Percentiles rank a stretch among this genome's conserved stretches.
Evolutionary conservation across 1,139 yeast genomes (phyloP).

Genomic region (Dujonia santamariae): DNA sequence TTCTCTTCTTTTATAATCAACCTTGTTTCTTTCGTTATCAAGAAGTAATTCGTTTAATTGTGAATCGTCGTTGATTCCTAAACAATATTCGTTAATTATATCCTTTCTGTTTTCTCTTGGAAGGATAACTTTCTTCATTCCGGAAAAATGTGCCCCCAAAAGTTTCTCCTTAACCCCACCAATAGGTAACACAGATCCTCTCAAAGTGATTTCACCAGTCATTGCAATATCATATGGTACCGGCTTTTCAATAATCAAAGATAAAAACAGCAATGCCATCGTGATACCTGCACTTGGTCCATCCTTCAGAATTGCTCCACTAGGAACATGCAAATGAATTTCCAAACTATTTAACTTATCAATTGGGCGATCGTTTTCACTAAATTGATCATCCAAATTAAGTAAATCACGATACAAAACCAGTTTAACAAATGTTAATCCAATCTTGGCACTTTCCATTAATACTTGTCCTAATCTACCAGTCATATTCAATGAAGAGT

Average conservation of each 20-base stretch:
- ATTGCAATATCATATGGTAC: slow-evolving; percentile 74
- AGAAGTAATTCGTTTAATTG: slow-evolving; percentile 33
- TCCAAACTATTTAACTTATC: slow-evolving; percentile 53
- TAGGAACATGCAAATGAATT: slow-evolving; percentile 84
- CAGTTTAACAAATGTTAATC: slow-evolving; percentile 69
- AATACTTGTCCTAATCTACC: slow-evolving; percentile 84
- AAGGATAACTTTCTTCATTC: slow-evolving; percentile 56
- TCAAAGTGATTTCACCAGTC: slow-evolving; percentile 90
- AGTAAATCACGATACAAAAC: slow-evolving; percentile 40
- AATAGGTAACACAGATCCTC: slow-evolving; percentile 84
- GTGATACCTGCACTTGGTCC: slow-evolving; percentile 96
- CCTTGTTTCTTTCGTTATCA: slow-evolving; percentile 28
- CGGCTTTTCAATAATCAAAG: slow-evolving; percentile 64
- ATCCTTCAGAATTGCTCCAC: slow-evolving; percentile 85
- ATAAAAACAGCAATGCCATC: slow-evolving; percentile 76
- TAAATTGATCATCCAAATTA: slow-evolving; percentile 17
- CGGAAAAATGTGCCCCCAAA: slow-evolving; percentile 77
- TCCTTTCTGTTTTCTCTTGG: slow-evolving; percentile 74
- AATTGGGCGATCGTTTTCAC: slow-evolving; percentile 24
- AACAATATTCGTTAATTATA: slow-evolving; percentile 56
- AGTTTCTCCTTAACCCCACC: slow-evolving; percentile 88
- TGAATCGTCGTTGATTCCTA: slow-evolving; percentile 30
- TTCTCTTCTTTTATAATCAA: slow-evolving; percentile 24
- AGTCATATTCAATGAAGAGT: slow-evolving; percentile 58
- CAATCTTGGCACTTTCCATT: slow-evolving; percentile 79